Base-by-base conservation (phyloP, 345 rosid genomes). In the Pseudoturritis turrita region DNA sequence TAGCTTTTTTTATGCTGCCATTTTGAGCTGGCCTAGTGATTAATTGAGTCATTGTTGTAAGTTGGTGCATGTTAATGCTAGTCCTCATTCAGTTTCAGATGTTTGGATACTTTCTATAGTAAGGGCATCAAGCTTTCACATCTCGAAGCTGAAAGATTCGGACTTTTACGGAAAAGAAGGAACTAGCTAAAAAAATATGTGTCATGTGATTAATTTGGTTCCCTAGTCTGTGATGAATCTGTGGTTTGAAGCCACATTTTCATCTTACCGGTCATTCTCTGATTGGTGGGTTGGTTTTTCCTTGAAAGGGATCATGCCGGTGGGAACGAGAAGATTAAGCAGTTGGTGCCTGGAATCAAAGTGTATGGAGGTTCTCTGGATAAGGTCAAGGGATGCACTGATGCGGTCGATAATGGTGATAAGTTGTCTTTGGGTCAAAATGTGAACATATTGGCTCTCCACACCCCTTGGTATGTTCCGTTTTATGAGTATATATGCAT, bases 361-460 rank as follows among this genome's bases (percentile, higher is more conserved):
- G 88, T 94, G 7, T 94, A 84, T 23, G 97, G 96, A 26, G 96
- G 97, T 54, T 89, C 98, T 22, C 37, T 89, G n/a, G 97, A 91
- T 78, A 81, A 86, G 47, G 98, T 91, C 13, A 78, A 75, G 69
- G 96, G 87, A 12, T 94, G 97, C 77, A 88, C 97, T 45, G 62
- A 85, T 79, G 59, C 81, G 14, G 79, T 91, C n/a, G 81, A 83
- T 40, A 83, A 91, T 74, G 97, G 98, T 46, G 89, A 91, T 65
- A 84, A 82, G 75, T 23, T 89, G 14, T 64, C 83, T 21, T 73
- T 94, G 25, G 89, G 96, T 6, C 80, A 79, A 37, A 63, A 75
- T 78, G 40, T 90, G 18, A 77, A 76, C 62, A 78, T 94, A n/a
- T 66, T 87, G 65, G 82, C 87, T 73, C 95, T 91, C 65, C 96